Evolutionary conservation across 1,284 basidiomycete species (phyloP).

Genomic region (Marasmius tenuissimus): DNA sequence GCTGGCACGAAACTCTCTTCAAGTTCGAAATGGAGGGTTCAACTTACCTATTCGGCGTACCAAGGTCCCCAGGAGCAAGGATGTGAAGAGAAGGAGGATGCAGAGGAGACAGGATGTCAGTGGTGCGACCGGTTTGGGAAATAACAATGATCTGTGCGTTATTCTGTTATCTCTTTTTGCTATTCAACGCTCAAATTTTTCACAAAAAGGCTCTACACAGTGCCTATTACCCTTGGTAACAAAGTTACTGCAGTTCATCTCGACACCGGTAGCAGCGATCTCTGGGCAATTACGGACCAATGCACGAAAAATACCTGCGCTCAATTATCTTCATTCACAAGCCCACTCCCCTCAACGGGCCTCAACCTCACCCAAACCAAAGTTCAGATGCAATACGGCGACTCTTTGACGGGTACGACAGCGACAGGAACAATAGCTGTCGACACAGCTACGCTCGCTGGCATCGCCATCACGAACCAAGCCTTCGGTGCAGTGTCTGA

Average conservation of each 20-base stretch:
- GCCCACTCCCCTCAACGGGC: conserved; percentile 21
- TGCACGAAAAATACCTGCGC: conserved; percentile 26
- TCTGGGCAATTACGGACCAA: conserved; percentile 35
- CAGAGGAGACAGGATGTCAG: conserved; percentile 8
- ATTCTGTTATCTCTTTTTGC: not conserved
- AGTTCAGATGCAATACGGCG: conserved; percentile 28
- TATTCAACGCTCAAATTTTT: not conserved
- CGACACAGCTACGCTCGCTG: conserved; percentile 36
- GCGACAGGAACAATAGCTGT: conserved; percentile 34
- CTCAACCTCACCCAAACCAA: conserved; percentile 26
- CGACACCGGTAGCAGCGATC: conserved; percentile 39
- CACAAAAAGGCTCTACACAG: conserved; percentile 28
- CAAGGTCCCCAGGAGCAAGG: not conserved
- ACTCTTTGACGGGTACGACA: conserved; percentile 35
- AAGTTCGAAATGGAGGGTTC: not conserved
- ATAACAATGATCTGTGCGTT: conserved; percentile 15
- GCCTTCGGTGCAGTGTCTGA: conserved; percentile 33
- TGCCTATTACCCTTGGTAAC: conserved; percentile 32
- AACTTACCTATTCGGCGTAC: not conserved
- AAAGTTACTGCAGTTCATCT: conserved; percentile 35
- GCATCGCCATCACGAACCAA: conserved; percentile 32
- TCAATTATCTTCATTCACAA: conserved; percentile 1
- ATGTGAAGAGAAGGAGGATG: not conserved
- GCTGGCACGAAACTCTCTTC: not conserved
- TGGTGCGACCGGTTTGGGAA: conserved; percentile 14